Evolutionary conservation across 164 flowering plant genomes (phyloP).

Genomic region (Nymphaea colorata): DNA sequence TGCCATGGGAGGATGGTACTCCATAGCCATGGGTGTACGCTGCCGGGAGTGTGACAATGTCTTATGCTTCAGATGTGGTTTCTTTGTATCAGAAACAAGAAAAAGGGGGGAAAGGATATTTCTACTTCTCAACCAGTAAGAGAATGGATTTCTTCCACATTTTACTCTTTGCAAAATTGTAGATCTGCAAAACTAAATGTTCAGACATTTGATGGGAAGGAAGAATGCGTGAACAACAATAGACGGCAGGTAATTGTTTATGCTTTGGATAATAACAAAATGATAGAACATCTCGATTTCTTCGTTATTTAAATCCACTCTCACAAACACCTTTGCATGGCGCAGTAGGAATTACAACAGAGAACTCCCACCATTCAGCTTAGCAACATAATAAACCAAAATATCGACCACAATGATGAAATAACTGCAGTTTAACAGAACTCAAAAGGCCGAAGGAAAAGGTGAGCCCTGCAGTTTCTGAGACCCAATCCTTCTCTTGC

Average conservation of each 20-base stretch:
- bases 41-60: too few relatives aligned
- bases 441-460: conserved; percentile 20
- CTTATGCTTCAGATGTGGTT: too few relatives aligned
- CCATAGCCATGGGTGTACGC: too few relatives aligned
- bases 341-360: neutral
- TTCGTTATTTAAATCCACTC: neutral
- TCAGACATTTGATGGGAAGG: neutral
- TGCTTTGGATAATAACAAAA: neutral
- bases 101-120: too few relatives aligned
- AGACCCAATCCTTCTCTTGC: conserved; percentile 54
- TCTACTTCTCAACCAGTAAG: too few relatives aligned
- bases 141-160: too few relatives aligned
- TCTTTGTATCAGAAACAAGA: too few relatives aligned
- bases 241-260: too few relatives aligned
- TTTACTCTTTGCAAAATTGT: too few relatives aligned
- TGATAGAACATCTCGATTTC: neutral
- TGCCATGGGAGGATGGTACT: too few relatives aligned
- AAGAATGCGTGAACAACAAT: neutral
- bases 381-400: neutral
- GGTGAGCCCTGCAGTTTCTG: conserved; percentile 13
- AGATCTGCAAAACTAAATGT: too few relatives aligned
- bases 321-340: too few relatives aligned
- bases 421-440: neutral
- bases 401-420: neutral
- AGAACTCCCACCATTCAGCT: neutral